A percentile compares a stretch with the other conserved stretches of the same genome.
These are phyloP conservation scores for Leccinum variicolor DNA, from an alignment of 768 basidiomycete genomes.

Conservation along the genomic window DNA sequence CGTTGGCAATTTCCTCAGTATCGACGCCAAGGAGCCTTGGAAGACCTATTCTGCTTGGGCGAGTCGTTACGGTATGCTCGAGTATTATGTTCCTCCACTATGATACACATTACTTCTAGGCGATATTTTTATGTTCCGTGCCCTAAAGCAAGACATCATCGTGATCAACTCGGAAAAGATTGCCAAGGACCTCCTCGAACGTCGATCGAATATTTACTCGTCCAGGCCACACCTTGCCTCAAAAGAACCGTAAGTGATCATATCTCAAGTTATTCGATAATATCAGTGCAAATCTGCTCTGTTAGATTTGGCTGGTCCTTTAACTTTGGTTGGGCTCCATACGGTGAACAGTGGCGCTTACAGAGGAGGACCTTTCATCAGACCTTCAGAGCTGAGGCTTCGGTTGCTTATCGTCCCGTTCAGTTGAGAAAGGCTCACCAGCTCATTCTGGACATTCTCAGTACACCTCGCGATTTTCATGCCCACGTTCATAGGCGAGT, in stretches of 20 bases:
- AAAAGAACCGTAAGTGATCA: conserved; percentile 12
- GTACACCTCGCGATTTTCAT: not conserved
- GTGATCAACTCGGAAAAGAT: conserved; percentile 24
- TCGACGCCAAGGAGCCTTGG: conserved; percentile 20
- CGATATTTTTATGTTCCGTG: conserved; percentile 18
- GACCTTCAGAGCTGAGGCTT: conserved; percentile 18
- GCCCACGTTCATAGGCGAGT: conserved; percentile 11
- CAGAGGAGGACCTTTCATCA: conserved; percentile 25
- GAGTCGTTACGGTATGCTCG: conserved; percentile 12
- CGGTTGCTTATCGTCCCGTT: conserved; percentile 8
- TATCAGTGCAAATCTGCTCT: not conserved
- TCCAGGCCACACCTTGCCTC: conserved; percentile 21
- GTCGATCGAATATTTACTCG: conserved; percentile 25
- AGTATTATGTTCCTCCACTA: not conserved
- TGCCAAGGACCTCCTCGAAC: conserved; percentile 28
- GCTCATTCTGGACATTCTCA: conserved; percentile 17
- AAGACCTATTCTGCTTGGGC: conserved; percentile 18
- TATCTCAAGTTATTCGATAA: not conserved
- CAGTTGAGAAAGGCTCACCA: conserved; percentile 19
- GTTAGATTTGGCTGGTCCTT: conserved; percentile 23
- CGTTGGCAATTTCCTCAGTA: conserved; percentile 15
- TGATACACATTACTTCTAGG: conserved; percentile 3
- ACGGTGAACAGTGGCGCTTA: conserved; percentile 21
- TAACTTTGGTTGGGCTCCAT: conserved; percentile 13
- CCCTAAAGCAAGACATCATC: conserved; percentile 21